phyloP scores from a whole-genome alignment of 164 flowering plant genomes.

The Paratinospora sagittata region DNA sequence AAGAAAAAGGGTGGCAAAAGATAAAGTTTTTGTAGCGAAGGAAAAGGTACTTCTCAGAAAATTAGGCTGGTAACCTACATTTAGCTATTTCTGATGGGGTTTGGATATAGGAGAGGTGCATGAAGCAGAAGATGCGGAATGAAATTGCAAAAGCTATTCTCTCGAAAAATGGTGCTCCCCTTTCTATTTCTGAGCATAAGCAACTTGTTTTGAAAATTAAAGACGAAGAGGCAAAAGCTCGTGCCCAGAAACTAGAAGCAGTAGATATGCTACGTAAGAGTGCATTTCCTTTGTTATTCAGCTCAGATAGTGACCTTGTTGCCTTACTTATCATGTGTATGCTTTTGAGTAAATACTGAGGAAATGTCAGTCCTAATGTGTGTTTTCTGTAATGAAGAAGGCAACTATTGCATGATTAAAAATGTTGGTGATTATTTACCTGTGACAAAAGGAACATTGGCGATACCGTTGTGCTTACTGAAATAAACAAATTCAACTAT shows the following conservation, averaged over 20 bases:
- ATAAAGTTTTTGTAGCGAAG: conserved; percentile 48
- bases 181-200: conserved; percentile 55
- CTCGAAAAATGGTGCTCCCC: conserved; percentile 42
- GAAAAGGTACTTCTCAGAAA: conserved; percentile 34
- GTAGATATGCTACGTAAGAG: conserved; percentile 32
- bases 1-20: conserved; percentile 48
- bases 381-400: background rate
- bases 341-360: background rate
- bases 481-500: background rate
- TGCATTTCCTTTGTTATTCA: conserved; percentile 20
- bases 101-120: conserved; percentile 38
- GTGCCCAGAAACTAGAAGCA: conserved; percentile 49
- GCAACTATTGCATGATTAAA: background rate
- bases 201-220: conserved; percentile 45
- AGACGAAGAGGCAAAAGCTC: conserved; percentile 45
- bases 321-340: background rate
- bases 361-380: background rate
- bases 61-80: background rate
- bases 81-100: background rate
- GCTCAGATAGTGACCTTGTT: background rate
- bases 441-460: background rate
- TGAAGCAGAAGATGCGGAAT: conserved; percentile 53
- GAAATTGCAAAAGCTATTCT: conserved; percentile 49
- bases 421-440: background rate
- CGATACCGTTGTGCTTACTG: background rate